Evolutionary conservation across 495 filamentous ascomycete genomes (phyloP).

Genomic region (Penicillium diatomitis): DNA sequence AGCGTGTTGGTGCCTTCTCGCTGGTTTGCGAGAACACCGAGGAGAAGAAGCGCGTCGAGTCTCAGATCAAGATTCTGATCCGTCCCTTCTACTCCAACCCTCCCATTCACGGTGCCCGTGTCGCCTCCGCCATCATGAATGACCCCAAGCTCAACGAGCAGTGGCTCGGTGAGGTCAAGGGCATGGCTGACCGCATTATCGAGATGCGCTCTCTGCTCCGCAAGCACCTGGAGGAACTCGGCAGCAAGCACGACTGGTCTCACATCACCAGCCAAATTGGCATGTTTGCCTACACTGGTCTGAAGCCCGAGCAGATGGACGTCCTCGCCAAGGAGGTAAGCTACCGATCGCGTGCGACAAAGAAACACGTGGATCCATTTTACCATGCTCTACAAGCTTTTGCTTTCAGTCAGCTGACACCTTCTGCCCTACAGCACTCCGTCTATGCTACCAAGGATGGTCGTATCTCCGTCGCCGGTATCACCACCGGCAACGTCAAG

Average conservation of each 20-base stretch:
- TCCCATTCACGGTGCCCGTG: slow-evolving; percentile 88
- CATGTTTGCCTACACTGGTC: slow-evolving; percentile 98
- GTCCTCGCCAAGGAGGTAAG: slow-evolving; percentile 77
- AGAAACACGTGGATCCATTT: too few species aligned
- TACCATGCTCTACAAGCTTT: too few species aligned
- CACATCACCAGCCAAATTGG: slow-evolving; percentile 98
- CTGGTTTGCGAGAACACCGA: slow-evolving; percentile 74
- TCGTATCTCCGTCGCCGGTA: slow-evolving; percentile 93
- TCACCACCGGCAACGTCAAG: slow-evolving; percentile 87
- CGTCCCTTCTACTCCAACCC: slow-evolving; percentile 98
- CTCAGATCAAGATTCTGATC: slow-evolving; percentile 96
- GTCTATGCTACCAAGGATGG: slow-evolving; percentile 98
- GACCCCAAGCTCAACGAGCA: slow-evolving; percentile 78
- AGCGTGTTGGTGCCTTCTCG: slow-evolving; percentile 96
- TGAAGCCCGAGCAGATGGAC: slow-evolving; percentile 90
- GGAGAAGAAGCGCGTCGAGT: slow-evolving; percentile 94
- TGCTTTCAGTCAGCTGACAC: too few species aligned
- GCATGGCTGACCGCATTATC: slow-evolving; percentile 98
- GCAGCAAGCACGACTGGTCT: slow-evolving; percentile 93
- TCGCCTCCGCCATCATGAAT: slow-evolving; percentile 89
- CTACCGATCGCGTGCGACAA: too few species aligned
- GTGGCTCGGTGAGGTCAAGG: slow-evolving; percentile 96
- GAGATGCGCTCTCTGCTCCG: slow-evolving; percentile 90
- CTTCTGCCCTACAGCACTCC: slow-evolving; percentile 50
- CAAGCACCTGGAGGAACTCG: slow-evolving; percentile 85